Base-by-base conservation (phyloP, 768 basidiomycete genomes). In the Ramaria rubella region DNA sequence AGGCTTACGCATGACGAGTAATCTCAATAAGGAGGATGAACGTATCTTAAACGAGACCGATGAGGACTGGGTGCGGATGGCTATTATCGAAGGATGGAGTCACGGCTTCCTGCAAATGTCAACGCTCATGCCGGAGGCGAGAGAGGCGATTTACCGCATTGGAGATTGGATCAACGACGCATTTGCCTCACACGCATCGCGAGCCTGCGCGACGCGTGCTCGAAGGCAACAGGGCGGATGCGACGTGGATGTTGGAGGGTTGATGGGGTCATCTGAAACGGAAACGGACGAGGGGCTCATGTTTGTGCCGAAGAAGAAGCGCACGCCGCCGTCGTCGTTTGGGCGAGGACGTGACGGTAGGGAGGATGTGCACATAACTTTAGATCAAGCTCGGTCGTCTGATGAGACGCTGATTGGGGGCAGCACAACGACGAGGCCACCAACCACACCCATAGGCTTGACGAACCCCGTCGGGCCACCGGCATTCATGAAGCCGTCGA, bases 101-200 rank as follows among this genome's bases (percentile, higher is more conserved):
- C 94, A 96, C 69, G 95, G 93, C 34, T 97, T 93, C 73, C 78
- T 95, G 63, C 95, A 96, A 74, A 99, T 99, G 95, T 80, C 87
- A 36, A 73, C 81, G 23, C 69, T 97, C 63, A 89, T 99, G 82
- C 74, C 71, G 40, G 93, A 94, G 63, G 91, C 89, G 15, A 81
- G 77, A 65, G 81, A 79, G 63, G 87, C 86, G 21, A 85, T 94
- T 61, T 77, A 82, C 59, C 87, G 91, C 60, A 75, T 94, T 59
- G 94, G 86, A 9, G 90, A 90, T 57, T 97, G 94, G 94, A 96
- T 97, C 55, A 81, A 84, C 62, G 82, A 84, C 56, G 79, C 85
- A 38, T 98, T 97, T 67, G 68, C 66, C 26, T 26, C 46, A 48
- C 44, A 65, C 58, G 21, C 62, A 58, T 58, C 68, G 71, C 44